A percentile compares a stretch with the other conserved stretches of the same genome.
Evolutionary conservation across 139 green algal genomes (phyloP).

Genomic region (Chlorella sp.): DNA sequence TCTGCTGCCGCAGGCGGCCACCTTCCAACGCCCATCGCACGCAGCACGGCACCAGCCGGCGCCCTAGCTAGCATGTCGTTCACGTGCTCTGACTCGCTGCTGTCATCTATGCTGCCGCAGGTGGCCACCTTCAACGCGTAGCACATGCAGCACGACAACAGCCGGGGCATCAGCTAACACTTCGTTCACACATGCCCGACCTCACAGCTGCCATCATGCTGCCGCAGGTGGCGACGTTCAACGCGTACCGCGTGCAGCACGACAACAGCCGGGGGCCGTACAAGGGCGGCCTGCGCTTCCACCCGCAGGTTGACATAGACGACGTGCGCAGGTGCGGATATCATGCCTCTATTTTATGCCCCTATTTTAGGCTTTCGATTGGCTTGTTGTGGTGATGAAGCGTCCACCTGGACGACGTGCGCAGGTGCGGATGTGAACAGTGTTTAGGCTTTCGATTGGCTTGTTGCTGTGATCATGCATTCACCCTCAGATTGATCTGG

Average conservation of each 20-base stretch:
- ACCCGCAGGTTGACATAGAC: conserved; percentile 80
- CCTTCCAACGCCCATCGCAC: no score
- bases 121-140: conserved; percentile 77
- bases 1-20: no score
- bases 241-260: conserved; percentile 89
- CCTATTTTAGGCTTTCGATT: no score
- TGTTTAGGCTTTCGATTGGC: no score
- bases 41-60: no score
- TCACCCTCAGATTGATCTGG: conserved; percentile 77
- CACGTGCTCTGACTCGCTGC: no score
- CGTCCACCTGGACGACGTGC: no score
- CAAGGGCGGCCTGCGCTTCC: conserved; percentile 86
- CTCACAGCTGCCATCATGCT: not conserved
- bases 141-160: conserved; percentile 56
- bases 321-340: conserved; percentile 68
- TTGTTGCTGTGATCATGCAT: no score
- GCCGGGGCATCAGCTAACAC: no score
- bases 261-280: conserved; percentile 89
- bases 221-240: conserved; percentile 60
- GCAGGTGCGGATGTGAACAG: not conserved
- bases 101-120: conserved; percentile 32
- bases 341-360: no score
- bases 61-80: no score
- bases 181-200: not conserved
- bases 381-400: no score